Evolutionary conservation across 169 alveolate species (phyloP).

Genomic region (Plasmodium ovale): DNA sequence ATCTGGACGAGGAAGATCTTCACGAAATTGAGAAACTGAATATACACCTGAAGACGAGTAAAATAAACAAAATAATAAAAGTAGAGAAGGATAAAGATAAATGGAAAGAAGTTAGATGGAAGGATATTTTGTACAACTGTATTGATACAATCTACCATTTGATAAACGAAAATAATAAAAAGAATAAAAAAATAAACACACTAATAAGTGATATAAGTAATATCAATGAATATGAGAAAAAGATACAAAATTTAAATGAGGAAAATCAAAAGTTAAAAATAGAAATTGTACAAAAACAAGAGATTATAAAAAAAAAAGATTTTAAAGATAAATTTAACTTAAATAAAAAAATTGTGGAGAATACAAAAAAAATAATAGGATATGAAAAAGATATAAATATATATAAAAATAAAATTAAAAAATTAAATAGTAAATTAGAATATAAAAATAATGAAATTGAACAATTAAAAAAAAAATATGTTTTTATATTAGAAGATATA

Average conservation of each 20-base stretch:
- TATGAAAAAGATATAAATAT: conserved; percentile 65
- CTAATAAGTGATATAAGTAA: conserved; percentile 53
- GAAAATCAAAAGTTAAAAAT: conserved; percentile 63
- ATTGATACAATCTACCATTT: conserved; percentile 36
- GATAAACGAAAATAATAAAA: conserved; percentile 53
- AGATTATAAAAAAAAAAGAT: conserved; percentile 25
- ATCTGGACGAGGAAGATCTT: conserved; percentile 28
- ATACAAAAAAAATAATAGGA: conserved; percentile 29
- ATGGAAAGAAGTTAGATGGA: conserved; percentile 18
- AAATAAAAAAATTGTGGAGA: conserved; percentile 41
- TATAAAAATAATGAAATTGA: conserved; percentile 58
- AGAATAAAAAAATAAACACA: conserved; percentile 54
- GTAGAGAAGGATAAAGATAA: conserved; percentile 18
- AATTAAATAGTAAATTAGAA: conserved; percentile 28
- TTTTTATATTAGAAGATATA: conserved; percentile 36
- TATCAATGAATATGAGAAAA: conserved; percentile 60
- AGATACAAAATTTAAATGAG: conserved; percentile 30
- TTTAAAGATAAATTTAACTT: conserved; percentile 37
- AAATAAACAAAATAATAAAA: conserved; percentile 12
- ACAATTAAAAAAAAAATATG: conserved; percentile 43
- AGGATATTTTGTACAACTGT: conserved; percentile 39
- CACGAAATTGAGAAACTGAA: conserved; percentile 44
- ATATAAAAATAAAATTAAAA: conserved; percentile 51
- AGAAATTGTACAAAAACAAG: conserved; percentile 40
- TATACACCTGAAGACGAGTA: conserved; percentile 27